Conservation (phyloP, 106 monocot genomes). For the Dioscorea dumetorum region DNA sequence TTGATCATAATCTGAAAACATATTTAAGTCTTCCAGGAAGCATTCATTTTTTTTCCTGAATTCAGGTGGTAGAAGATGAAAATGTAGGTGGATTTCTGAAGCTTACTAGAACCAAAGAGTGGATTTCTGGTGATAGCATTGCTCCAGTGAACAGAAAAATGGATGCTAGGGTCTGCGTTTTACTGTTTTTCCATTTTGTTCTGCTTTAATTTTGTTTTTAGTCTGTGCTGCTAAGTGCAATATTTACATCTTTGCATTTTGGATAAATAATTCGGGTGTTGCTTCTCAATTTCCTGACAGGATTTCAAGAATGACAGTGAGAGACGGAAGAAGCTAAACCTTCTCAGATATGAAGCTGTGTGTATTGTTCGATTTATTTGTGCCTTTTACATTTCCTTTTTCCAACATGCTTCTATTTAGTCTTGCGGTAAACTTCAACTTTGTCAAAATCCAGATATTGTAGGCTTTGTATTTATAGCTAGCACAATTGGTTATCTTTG, state of each 20-base stretch:
- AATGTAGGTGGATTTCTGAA: slow-evolving; percentile 48
- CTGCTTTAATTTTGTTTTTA: not conserved
- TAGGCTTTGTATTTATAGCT: no score
- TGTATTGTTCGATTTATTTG: slow-evolving; percentile 4
- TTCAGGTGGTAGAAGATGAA: slow-evolving; percentile 33
- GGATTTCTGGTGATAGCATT: slow-evolving; percentile 50
- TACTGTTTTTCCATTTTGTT: not conserved
- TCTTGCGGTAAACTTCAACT: no score
- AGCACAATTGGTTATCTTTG: not conserved
- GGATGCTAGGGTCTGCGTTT: slow-evolving; percentile 39
- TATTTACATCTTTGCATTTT: no score
- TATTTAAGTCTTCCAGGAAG: no score
- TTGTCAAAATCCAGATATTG: no score
- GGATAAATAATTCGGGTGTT: not conserved
- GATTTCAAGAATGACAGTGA: slow-evolving; percentile 65
- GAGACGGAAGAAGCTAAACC: slow-evolving; percentile 68
- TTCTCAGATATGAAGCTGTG: slow-evolving; percentile 85
- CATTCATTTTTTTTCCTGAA: not conserved
- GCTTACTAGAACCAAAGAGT: slow-evolving; percentile 52
- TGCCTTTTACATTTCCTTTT: no score
- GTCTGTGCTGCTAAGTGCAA: not conserved
- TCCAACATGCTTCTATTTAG: no score
- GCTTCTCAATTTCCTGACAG: slow-evolving; percentile 35
- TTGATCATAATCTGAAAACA: not conserved
- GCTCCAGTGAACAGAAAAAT: slow-evolving; percentile 66